Evolutionary conservation across 805 yeast genomes (phyloP).

Genomic region (Candida vartiovaarae): DNA sequence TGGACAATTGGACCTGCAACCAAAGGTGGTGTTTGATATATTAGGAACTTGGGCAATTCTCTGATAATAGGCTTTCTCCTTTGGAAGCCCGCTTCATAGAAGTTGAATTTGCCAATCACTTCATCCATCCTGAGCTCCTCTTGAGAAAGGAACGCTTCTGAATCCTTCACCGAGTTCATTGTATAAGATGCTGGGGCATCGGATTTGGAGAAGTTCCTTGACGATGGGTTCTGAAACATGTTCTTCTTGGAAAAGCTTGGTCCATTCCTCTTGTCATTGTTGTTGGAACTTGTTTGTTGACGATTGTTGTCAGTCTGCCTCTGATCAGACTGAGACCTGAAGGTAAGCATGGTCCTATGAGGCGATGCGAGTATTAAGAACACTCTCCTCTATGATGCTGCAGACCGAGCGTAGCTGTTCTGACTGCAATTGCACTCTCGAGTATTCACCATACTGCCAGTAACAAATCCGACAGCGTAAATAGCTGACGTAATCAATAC

Average conservation of each 20-base stretch:
- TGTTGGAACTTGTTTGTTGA: neutral
- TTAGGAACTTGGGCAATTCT: constrained; percentile 29
- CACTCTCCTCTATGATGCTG: too few species aligned
- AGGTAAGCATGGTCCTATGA: too few species aligned
- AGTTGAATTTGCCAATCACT: constrained; percentile 20
- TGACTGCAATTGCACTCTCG: too few species aligned
- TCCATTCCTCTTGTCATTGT: neutral
- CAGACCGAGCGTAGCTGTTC: too few species aligned
- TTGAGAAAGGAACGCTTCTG: neutral
- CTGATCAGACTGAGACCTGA: too few species aligned
- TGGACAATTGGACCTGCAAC: constrained; percentile 23
- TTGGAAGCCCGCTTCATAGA: constrained; percentile 3
- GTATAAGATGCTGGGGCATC: too few species aligned
- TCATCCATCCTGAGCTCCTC: constrained; percentile 11
- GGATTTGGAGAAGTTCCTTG: neutral
- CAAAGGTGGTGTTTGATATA: constrained; percentile 31
- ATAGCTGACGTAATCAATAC: too few species aligned
- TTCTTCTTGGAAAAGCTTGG: neutral
- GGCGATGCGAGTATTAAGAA: too few species aligned
- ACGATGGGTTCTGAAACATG: neutral
- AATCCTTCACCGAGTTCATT: neutral
- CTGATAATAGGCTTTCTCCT: constrained; percentile 14
- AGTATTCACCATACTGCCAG: too few species aligned
- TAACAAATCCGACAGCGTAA: too few species aligned
- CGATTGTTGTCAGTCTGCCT: too few species aligned